These are phyloP conservation scores for Alternaria panax DNA, from an alignment of 2,329 filamentous ascomycete genomes.

Conservation along the genomic window DNA sequence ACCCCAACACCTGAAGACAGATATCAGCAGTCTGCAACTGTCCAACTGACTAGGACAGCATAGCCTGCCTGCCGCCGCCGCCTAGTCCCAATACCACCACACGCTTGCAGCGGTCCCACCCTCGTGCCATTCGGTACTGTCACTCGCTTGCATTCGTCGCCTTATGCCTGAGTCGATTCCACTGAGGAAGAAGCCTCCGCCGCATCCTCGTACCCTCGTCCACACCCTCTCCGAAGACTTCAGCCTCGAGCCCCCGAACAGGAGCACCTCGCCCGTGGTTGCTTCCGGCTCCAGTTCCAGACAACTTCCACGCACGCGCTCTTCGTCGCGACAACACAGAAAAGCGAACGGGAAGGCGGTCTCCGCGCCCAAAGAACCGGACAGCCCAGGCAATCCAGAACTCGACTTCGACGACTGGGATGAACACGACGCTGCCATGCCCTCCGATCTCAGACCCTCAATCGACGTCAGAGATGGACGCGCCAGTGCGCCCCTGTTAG, in stretches of 20 bases:
- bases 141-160: constrained; percentile 31
- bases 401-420: constrained; percentile 56
- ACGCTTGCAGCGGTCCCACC: constrained; percentile 14
- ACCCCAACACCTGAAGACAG: constrained; percentile 15
- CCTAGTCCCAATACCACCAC: constrained; percentile 15
- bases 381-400: constrained; percentile 35
- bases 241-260: constrained; percentile 19
- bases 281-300: constrained; percentile 29
- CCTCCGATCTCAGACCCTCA: constrained; percentile 57
- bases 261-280: constrained; percentile 31
- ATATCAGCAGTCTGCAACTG: constrained; percentile 14
- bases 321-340: constrained; percentile 26
- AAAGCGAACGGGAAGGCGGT: constrained; percentile 12
- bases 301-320: constrained; percentile 29
- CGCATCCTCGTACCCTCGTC: constrained; percentile 24
- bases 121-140: constrained; percentile 14
- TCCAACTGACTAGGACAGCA: constrained; percentile 6
- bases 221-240: constrained; percentile 24
- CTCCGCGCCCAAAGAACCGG: constrained; percentile 25
- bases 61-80: background rate
- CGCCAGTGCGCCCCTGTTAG: constrained; percentile 63
- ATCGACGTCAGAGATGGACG: constrained; percentile 50
- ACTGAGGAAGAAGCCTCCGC: constrained; percentile 38
- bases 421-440: constrained; percentile 56
- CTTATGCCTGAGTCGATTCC: constrained; percentile 50